Conservation (phyloP, 2,329 filamentous ascomycete genomes). For the Fonsecaea nubica region DNA sequence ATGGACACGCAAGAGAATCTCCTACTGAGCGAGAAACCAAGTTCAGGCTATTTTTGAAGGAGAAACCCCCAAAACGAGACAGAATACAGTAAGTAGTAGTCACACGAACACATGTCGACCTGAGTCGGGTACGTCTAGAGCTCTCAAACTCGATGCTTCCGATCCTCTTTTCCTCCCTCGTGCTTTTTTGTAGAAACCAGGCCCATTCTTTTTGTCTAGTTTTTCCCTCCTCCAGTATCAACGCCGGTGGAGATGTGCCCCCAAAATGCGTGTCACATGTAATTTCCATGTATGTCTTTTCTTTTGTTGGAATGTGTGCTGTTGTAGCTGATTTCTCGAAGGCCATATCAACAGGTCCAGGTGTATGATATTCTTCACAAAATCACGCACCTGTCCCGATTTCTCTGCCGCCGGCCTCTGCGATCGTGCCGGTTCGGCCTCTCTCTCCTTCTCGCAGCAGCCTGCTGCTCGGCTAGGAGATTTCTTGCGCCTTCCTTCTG, state of each 20-base stretch:
- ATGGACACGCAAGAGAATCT: not conserved
- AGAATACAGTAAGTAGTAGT: not conserved
- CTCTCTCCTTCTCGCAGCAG: constrained; percentile 47
- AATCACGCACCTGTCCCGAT: constrained; percentile 46
- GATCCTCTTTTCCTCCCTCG: not conserved
- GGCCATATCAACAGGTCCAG: not conserved
- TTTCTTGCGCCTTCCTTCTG: constrained; percentile 64
- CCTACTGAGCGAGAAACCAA: not conserved
- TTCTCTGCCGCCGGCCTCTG: constrained; percentile 43
- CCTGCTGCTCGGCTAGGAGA: constrained; percentile 45
- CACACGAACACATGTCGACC: constrained; percentile 17
- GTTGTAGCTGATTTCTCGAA: not conserved
- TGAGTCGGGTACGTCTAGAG: constrained; percentile 31
- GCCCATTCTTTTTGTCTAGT: constrained; percentile 3
- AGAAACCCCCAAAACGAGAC: not conserved
- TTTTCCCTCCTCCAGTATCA: not conserved
- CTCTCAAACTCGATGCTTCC: constrained; percentile 1
- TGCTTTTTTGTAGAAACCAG: not conserved
- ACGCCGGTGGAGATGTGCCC: not conserved
- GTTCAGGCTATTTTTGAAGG: not conserved
- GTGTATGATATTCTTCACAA: constrained; percentile 29
- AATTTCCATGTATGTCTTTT: not conserved
- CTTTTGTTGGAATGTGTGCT: not conserved
- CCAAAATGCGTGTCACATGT: not conserved
- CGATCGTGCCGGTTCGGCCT: constrained; percentile 46